phyloP scores from a whole-genome alignment of 345 rosid genomes.

The Salix arbutifolia region DNA sequence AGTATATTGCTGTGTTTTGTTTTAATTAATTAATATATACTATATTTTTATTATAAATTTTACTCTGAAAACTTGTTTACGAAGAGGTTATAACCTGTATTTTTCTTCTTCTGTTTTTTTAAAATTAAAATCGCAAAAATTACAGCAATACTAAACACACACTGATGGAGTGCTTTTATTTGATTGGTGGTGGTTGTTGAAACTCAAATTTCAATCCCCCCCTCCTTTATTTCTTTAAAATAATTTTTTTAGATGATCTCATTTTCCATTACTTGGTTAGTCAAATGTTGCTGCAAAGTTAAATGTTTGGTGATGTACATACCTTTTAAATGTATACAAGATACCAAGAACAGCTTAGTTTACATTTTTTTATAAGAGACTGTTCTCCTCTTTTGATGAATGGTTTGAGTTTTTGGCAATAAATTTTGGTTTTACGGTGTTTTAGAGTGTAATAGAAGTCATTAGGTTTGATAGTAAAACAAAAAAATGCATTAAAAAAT shows the following conservation, averaged over 20 bases:
- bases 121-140: no score
- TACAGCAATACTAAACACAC: no score
- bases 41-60: no score
- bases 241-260: neutral
- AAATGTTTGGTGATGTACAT: neutral
- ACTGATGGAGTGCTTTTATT: neutral
- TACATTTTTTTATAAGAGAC: neutral
- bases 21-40: no score
- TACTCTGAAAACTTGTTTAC: no score
- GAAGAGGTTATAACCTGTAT: no score
- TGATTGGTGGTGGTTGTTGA: neutral
- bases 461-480: no score
- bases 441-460: no score
- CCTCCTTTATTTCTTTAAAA: neutral
- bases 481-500: no score
- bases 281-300: conserved; percentile 27
- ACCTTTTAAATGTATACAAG: neutral
- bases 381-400: neutral
- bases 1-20: neutral
- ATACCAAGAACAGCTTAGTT: neutral
- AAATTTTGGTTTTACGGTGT: no score
- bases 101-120: no score
- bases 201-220: neutral
- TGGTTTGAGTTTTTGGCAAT: no score
- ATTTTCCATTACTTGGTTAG: conserved; percentile 1